Percentiles rank a stretch among this genome's conserved stretches.
phyloP scores from a whole-genome alignment of 2,329 filamentous ascomycete species.

The Mycosphaerella sp. region DNA sequence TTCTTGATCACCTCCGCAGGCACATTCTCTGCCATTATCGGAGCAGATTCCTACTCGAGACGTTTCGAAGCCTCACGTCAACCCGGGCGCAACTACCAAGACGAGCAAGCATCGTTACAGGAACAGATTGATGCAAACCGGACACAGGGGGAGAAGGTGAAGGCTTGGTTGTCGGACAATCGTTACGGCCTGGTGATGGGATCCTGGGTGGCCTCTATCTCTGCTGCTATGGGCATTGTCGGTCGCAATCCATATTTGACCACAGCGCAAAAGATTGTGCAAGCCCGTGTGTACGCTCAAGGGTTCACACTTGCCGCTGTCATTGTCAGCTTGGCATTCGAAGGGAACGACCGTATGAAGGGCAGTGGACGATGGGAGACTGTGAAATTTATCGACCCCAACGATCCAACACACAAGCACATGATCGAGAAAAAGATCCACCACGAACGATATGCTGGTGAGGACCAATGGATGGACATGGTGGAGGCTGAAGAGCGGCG shows the following conservation, averaged over 20 bases:
- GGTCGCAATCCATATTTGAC: slow-evolving; percentile 69
- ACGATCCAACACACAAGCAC: slow-evolving; percentile 76
- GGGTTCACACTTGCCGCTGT: slow-evolving; percentile 79
- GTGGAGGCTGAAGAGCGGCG: slow-evolving; percentile 69
- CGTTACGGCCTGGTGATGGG: slow-evolving; percentile 79
- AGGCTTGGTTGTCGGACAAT: slow-evolving; percentile 71
- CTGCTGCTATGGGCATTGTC: slow-evolving; percentile 65
- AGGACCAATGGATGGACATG: slow-evolving; percentile 95
- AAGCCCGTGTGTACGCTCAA: slow-evolving; percentile 91
- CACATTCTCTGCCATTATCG: slow-evolving; percentile 78
- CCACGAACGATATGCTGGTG: slow-evolving; percentile 78
- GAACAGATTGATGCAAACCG: slow-evolving; percentile 53
- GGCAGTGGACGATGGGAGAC: slow-evolving; percentile 79
- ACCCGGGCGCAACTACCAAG: slow-evolving; percentile 60
- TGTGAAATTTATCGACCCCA: slow-evolving; percentile 69
- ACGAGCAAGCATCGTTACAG: slow-evolving; percentile 53
- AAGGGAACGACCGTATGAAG: slow-evolving; percentile 69
- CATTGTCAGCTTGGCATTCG: slow-evolving; percentile 73
- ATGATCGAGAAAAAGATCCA: slow-evolving; percentile 82
- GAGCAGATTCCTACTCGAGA: slow-evolving; percentile 70
- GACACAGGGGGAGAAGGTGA: slow-evolving; percentile 53
- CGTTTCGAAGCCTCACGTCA: slow-evolving; percentile 65
- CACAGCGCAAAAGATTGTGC: slow-evolving; percentile 79
- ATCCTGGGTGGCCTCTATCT: slow-evolving; percentile 78
- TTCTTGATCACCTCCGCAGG: slow-evolving; percentile 79